Evolutionary conservation across 306 rosid species (phyloP).

Genomic region (Pueraria montana): DNA sequence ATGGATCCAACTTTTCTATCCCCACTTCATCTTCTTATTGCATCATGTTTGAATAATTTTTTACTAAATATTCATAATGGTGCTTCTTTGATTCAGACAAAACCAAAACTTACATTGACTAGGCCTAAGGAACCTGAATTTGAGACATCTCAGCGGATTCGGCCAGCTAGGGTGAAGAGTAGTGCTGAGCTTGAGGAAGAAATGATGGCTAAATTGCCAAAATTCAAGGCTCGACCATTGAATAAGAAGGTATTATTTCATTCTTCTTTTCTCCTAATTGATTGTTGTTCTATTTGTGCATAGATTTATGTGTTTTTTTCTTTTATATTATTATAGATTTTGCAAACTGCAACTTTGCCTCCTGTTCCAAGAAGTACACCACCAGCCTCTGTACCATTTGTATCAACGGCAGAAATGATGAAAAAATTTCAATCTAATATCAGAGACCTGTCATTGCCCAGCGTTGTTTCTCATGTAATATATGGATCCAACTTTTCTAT

Average conservation of each 20-base stretch:
- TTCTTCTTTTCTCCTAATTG: background rate
- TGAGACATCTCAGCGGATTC: slow-evolving; percentile 90
- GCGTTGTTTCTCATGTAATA: too few species aligned
- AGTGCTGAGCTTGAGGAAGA: slow-evolving; percentile 94
- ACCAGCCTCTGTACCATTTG: too few species aligned
- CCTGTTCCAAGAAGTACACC: slow-evolving; percentile 79
- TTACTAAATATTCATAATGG: slow-evolving; percentile 39
- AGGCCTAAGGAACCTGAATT: slow-evolving; percentile 96
- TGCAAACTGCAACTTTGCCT: slow-evolving; percentile 79
- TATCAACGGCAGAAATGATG: too few species aligned
- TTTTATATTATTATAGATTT: slow-evolving; percentile 62
- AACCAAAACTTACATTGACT: slow-evolving; percentile 89
- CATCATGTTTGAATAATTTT: slow-evolving; percentile 3
- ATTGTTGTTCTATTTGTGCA: slow-evolving; percentile 16
- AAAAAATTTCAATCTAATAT: too few species aligned
- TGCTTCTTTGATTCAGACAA: slow-evolving; percentile 59
- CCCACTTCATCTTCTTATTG: slow-evolving; percentile 10
- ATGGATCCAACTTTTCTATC: slow-evolving; percentile 10
- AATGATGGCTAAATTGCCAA: slow-evolving; percentile 98
- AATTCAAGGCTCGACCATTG: slow-evolving; percentile 91
- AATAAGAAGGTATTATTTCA: slow-evolving; percentile 75
- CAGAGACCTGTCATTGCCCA: too few species aligned
- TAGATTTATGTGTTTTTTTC: background rate
- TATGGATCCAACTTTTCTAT: too few species aligned
- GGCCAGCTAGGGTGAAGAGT: slow-evolving; percentile 82